phyloP scores from a whole-genome alignment of 495 filamentous ascomycete genomes.

The Xylaria telfairii region DNA sequence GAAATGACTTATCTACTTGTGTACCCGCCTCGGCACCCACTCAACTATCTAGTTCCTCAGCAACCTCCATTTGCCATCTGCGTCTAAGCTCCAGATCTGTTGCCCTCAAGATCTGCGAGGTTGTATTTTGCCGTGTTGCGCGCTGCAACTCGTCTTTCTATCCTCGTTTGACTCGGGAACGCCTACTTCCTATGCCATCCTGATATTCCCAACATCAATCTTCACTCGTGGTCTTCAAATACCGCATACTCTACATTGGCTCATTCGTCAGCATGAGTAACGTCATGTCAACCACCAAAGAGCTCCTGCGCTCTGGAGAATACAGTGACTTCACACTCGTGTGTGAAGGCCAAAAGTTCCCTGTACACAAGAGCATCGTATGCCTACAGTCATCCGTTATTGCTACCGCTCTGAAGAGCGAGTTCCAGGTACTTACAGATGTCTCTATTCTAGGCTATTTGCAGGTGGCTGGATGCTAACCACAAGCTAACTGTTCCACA shows the following conservation, averaged over 20 bases:
- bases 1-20: background rate
- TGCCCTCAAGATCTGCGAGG: background rate
- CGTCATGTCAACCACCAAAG: background rate
- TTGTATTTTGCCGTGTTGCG: background rate
- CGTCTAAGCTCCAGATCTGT: background rate
- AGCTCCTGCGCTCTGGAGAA: background rate
- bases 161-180: background rate
- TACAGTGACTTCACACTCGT: background rate
- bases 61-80: background rate
- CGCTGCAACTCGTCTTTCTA: background rate
- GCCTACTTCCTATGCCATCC: background rate
- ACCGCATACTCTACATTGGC: too few relatives aligned
- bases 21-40: background rate
- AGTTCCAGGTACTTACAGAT: background rate
- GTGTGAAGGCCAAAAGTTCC: background rate
- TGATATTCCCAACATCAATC: background rate
- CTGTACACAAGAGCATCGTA: background rate
- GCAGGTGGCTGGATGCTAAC: background rate
- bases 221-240: background rate
- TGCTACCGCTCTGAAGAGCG: background rate
- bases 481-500: background rate
- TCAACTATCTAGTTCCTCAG: background rate
- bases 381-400: conserved; percentile 1
- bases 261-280: background rate
- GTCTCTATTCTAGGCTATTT: background rate